phyloP scores from a whole-genome alignment of 176 grass and related monocot species.

The Oryza meridionalis region DNA sequence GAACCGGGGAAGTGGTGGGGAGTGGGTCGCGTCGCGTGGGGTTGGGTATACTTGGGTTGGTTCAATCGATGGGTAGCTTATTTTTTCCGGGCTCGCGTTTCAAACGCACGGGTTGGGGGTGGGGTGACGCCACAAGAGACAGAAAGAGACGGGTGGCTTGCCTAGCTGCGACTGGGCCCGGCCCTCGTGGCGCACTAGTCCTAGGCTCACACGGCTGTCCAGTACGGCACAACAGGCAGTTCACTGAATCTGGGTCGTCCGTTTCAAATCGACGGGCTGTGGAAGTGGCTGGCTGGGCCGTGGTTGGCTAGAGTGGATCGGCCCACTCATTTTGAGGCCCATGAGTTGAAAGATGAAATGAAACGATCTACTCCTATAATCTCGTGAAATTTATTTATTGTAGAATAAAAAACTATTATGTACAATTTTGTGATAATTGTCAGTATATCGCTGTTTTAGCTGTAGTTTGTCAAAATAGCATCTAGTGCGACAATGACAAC shows the following conservation, averaged over 20 bases:
- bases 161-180: conserved; percentile 40
- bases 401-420: background rate
- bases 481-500: background rate
- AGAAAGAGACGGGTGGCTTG: conserved; percentile 45
- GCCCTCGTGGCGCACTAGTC: conserved; percentile 14
- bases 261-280: background rate
- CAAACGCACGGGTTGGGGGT: conserved; percentile 38
- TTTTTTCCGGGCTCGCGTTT: conserved; percentile 48
- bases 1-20: no score
- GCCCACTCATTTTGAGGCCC: no score
- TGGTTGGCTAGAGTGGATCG: no score
- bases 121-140: background rate
- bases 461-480: background rate
- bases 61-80: background rate
- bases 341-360: background rate
- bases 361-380: background rate
- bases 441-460: background rate
- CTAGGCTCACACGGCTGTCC: no score
- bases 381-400: background rate
- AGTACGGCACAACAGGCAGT: background rate
- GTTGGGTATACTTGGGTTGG: conserved; percentile 26
- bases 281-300: background rate
- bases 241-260: background rate
- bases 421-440: background rate
- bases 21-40: conserved; percentile 5